phyloP scores from a whole-genome alignment of 2,329 filamentous ascomycete genomes.

The Penicillium capsulatum region DNA sequence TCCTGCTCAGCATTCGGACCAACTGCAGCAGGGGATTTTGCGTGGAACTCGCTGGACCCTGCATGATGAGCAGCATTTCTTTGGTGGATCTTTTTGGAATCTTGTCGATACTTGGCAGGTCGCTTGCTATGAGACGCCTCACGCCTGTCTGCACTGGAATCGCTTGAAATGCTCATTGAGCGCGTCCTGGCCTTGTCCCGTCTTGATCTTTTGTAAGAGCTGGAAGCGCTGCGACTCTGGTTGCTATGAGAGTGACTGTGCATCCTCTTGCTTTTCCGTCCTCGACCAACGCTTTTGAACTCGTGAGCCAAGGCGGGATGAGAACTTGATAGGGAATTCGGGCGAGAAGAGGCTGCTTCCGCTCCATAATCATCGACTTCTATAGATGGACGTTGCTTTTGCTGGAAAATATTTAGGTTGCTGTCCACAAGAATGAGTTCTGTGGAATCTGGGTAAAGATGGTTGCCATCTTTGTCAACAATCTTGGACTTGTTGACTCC shows the following conservation, averaged over 20 bases:
- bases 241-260: constrained; percentile 55
- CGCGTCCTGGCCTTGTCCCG: constrained; percentile 52
- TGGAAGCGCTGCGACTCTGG: constrained; percentile 52
- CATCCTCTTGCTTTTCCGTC: constrained; percentile 58
- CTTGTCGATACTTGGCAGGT: constrained; percentile 9
- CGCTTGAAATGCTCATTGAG: constrained; percentile 54
- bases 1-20: too few relatives aligned
- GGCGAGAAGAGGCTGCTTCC: constrained; percentile 22
- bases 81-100: constrained; percentile 8
- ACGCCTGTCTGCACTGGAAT: constrained; percentile 47
- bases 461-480: constrained; percentile 71
- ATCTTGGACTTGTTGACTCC: constrained; percentile 73
- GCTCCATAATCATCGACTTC: constrained; percentile 15
- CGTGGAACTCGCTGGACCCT: too few relatives aligned
- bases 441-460: constrained; percentile 52
- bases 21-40: constrained; percentile 9
- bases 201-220: constrained; percentile 49
- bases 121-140: constrained; percentile 7
- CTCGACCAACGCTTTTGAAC: constrained; percentile 51
- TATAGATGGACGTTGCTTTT: constrained; percentile 20
- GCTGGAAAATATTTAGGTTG: constrained; percentile 4
- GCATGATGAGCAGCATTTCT: constrained; percentile 9
- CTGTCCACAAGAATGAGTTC: constrained; percentile 21
- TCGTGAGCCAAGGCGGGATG: constrained; percentile 31
- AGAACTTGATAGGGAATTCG: constrained; percentile 40